Evolutionary conservation across 805 yeast species (phyloP), one percentile per base, ranked within the genome.

Genomic region (Yamadazyma ubonensis): DNA sequence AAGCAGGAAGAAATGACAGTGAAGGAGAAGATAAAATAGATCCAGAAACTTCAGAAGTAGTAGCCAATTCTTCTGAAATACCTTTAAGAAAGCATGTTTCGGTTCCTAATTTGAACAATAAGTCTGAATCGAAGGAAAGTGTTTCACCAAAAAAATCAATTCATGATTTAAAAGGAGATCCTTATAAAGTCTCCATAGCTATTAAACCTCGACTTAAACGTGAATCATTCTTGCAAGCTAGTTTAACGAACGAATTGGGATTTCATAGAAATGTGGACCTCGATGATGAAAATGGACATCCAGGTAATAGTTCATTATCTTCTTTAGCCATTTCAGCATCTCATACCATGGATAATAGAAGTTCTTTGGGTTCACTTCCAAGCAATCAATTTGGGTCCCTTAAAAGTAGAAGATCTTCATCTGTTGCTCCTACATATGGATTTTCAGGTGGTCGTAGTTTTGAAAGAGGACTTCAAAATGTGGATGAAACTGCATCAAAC

Each of bases 241-340:
- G n/a, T n/a, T n/a, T n/a, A n/a, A n/a, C n/a, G n/a, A n/a, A n/a
- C n/a, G n/a, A n/a, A n/a, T n/a, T n/a, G n/a, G n/a, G n/a, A n/a
- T n/a, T n/a, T 8, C 35, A 11, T 17, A 41, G 20, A 26, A 31
- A 26, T 11, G n/a, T 38, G 29, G 72, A 67, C 40, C 46, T 63
- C 33, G 71, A 67, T 44, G 57, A 67, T 36, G 71, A 66, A 36
- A 65, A 66, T 44, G 43, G 50, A 28, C 51, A 49, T 41, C 49
- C 46, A 5, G 40, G 46, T 9, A 35, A 28, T 17, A 44, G 39
- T 14, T 48, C 55, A 11, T 34, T 46, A 1, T 48, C 55, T 11
- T 51, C 55, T 5, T 44, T 47, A 3, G 38, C 44, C 4, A 21
- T 47, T 3, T 44, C 50, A 9, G 42, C 42, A 18, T 23, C 39